Percentiles rank a stretch among this genome's conserved stretches.
phyloP scores from a whole-genome alignment of 768 basidiomycete species.

The Mrakia blollopis region DNA sequence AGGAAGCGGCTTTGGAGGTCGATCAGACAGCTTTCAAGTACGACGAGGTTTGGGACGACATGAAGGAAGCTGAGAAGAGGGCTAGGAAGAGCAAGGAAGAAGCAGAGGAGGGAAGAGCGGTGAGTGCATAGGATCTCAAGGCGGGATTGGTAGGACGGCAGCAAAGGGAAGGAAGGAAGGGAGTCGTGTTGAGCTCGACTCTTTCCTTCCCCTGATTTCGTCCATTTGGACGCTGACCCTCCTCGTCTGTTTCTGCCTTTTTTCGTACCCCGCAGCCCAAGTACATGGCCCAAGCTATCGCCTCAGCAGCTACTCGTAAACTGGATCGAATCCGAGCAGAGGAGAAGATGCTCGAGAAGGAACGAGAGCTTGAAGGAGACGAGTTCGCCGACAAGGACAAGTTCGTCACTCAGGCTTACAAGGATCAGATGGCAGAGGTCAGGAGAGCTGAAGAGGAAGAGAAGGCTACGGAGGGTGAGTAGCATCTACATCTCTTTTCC shows the following conservation, averaged over 20 bases:
- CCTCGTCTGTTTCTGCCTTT: neutral
- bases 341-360: slow-evolving; percentile 93
- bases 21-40: slow-evolving; percentile 87
- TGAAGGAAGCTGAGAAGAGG: slow-evolving; percentile 75
- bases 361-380: slow-evolving; percentile 88
- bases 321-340: slow-evolving; percentile 88
- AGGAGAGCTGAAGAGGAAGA: slow-evolving; percentile 90
- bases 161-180: neutral
- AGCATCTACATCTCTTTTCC: neutral
- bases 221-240: slow-evolving; percentile 20
- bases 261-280: slow-evolving; percentile 66
- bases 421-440: slow-evolving; percentile 90
- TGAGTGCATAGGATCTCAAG: slow-evolving; percentile 48
- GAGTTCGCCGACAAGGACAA: slow-evolving; percentile 88
- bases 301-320: slow-evolving; percentile 76
- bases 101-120: slow-evolving; percentile 73
- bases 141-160: neutral
- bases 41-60: slow-evolving; percentile 91
- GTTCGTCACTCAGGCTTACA: slow-evolving; percentile 98
- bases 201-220: slow-evolving; percentile 22
- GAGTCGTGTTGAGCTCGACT: slow-evolving; percentile 7
- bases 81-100: slow-evolving; percentile 72
- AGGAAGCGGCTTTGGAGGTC: slow-evolving; percentile 71
- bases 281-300: slow-evolving; percentile 76
- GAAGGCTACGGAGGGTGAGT: slow-evolving; percentile 73